Conservation (phyloP, 768 basidiomycete species). For the Leccinum barrowsii region DNA sequence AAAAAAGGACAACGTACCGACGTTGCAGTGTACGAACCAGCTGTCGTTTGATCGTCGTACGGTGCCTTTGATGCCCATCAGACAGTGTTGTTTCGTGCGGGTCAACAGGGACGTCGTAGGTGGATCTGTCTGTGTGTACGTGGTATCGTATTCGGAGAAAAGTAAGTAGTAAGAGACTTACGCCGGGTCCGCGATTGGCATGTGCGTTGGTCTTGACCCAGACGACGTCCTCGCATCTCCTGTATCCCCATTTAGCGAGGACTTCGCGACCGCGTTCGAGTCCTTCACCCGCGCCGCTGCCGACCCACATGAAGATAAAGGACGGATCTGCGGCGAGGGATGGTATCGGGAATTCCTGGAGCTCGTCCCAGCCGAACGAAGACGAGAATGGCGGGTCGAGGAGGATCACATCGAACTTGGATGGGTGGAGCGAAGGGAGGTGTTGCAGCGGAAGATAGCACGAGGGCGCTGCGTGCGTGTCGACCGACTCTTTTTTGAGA, state of each 20-base stretch:
- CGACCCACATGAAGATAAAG: constrained; percentile 96
- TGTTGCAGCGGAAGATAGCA: constrained; percentile 64
- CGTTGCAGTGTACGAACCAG: constrained; percentile 98
- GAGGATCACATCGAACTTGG: constrained; percentile 88
- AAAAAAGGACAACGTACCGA: constrained; percentile 54
- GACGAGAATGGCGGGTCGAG: constrained; percentile 89
- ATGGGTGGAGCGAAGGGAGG: constrained; percentile 52
- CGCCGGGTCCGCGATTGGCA: constrained; percentile 73
- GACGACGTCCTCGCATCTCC: constrained; percentile 94
- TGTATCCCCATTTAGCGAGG: constrained; percentile 91
- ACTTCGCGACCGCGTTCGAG: constrained; percentile 90
- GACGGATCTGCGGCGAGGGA: constrained; percentile 85
- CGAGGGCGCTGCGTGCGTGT: constrained; percentile 65
- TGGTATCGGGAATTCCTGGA: constrained; percentile 79
- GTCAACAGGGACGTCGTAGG: constrained; percentile 84
- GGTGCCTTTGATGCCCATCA: constrained; percentile 97
- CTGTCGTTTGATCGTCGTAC: constrained; percentile 92
- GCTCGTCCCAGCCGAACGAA: constrained; percentile 80
- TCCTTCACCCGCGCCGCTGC: constrained; percentile 84
- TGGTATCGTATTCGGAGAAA: not conserved
- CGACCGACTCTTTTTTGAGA: constrained; percentile 79
- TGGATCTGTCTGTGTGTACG: constrained; percentile 61
- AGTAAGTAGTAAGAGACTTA: constrained; percentile 30
- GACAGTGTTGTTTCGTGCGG: constrained; percentile 91
- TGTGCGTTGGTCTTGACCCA: constrained; percentile 92